Evolutionary conservation across 2,329 filamentous ascomycete species (phyloP), one percentile per base, ranked within the genome.

Genomic region (Hypoxylon sp.): DNA sequence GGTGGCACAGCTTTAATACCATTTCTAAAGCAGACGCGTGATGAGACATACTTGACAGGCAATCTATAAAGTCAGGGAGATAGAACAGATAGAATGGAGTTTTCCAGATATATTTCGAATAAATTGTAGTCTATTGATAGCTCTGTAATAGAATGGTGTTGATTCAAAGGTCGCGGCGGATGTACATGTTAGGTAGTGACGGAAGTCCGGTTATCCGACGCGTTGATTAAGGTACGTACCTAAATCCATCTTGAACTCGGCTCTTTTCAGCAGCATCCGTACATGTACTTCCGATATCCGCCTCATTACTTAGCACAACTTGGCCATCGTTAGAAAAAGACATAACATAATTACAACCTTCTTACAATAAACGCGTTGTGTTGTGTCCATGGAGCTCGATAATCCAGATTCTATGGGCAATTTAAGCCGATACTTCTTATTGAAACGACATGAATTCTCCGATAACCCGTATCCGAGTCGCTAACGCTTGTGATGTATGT

Each of bases 1-100:
- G 94, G 94, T 1, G 95, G 95, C 0, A 98, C 95, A 0, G 89
- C 91, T 0, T 80, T 98, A 58, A 92, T 98, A 63, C 93, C 94
- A 0, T 98, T 98, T 79, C 80, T 98, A 70, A 97, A 94, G 80
- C 93, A 97, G 80, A 91, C 93, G 3, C 85, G 95, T 17, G 93
- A 98, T 77, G 94, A 97, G 83, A 98, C 94, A 9, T 77, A 69
- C 33, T n/a, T 55, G 17, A 39, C 66, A 17, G 69, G 69, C 19
- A 42, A 22, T 22, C 51, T 39, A 8, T n/a, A 8, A 31, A 9
- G 0, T 47, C 29, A 11, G 44, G 19, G 2, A 44, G 14, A n/a
- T 58, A 48, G 29, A 37, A 22, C 33, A n/a, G 17, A 44, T 44
- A 44, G 39, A 44, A 44, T 3, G 3, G 39, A 5, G 11, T 44